Conservation (phyloP, 2,329 filamentous ascomycete species). For the Monilinia aucupariae region DNA sequence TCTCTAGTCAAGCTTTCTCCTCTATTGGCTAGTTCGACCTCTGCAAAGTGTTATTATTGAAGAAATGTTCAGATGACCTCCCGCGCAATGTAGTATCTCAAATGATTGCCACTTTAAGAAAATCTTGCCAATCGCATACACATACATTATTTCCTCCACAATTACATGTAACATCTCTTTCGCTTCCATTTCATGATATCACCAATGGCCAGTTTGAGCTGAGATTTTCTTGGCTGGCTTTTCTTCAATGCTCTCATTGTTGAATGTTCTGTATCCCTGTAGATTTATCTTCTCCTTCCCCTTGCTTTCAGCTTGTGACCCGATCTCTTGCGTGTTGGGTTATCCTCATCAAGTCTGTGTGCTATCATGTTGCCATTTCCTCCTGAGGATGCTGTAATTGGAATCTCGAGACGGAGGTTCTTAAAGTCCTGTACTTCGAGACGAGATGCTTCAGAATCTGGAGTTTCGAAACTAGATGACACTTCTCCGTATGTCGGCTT, state of each 20-base stretch:
- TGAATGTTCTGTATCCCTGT: not conserved
- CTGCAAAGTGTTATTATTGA: not conserved
- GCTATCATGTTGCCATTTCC: not conserved
- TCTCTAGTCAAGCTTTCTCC: not conserved
- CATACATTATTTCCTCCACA: not conserved
- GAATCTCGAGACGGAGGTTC: not conserved
- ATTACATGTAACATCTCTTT: not conserved
- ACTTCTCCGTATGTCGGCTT: not conserved
- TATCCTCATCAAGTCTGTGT: not conserved
- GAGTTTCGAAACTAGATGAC: not conserved
- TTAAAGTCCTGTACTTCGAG: too few species aligned
- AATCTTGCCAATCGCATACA: too few species aligned
- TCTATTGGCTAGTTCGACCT: not conserved
- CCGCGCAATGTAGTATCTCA: not conserved
- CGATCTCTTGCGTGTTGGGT: not conserved
- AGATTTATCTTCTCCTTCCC: not conserved
- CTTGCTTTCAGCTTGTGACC: not conserved
- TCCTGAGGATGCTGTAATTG: not conserved
- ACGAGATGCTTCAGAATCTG: not conserved
- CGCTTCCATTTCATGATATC: not conserved
- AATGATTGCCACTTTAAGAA: not conserved
- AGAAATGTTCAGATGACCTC: constrained; percentile 1
- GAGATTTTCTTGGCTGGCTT: not conserved
- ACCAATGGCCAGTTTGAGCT: too few species aligned
- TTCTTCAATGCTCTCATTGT: not conserved